Evolutionary conservation across 2,329 filamentous ascomycete species (phyloP).

Genomic region (Septoria linicola): DNA sequence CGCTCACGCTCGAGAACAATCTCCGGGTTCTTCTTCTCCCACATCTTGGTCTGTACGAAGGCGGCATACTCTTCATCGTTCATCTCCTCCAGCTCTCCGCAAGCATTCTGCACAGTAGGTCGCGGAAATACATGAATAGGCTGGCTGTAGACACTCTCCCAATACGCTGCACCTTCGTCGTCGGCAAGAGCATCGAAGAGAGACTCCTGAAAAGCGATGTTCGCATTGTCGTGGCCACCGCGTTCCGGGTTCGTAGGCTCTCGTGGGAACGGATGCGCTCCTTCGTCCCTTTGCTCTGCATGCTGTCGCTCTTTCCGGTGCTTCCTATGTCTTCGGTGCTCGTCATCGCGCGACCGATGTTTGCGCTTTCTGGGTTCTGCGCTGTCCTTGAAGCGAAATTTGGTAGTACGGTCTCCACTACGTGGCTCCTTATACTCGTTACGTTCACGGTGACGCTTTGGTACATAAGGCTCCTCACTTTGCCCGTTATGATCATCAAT

Average conservation of each 20-base stretch:
- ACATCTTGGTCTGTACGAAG: slow-evolving; percentile 86
- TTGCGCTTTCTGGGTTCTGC: slow-evolving; percentile 26
- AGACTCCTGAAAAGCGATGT: slow-evolving; percentile 83
- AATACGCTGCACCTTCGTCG: slow-evolving; percentile 92
- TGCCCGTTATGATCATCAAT: slow-evolving; percentile 36
- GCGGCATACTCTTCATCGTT: slow-evolving; percentile 86
- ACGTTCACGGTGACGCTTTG: slow-evolving; percentile 10
- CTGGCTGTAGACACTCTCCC: slow-evolving; percentile 95
- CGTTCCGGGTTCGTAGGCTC: slow-evolving; percentile 29
- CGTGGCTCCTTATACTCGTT: background rate
- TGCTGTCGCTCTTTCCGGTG: slow-evolving; percentile 14
- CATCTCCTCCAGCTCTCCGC: slow-evolving; percentile 73
- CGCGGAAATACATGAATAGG: slow-evolving; percentile 85
- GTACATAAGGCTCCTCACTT: slow-evolving; percentile 18
- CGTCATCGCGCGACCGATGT: slow-evolving; percentile 24
- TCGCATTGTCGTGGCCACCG: slow-evolving; percentile 55
- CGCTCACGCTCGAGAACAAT: slow-evolving; percentile 72
- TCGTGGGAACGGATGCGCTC: slow-evolving; percentile 38
- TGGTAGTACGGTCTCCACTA: slow-evolving; percentile 16
- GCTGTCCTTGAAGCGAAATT: slow-evolving; percentile 37
- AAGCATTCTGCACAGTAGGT: slow-evolving; percentile 53
- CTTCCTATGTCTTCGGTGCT: slow-evolving; percentile 19
- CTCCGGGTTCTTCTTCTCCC: slow-evolving; percentile 88
- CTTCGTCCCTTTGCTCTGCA: slow-evolving; percentile 11
- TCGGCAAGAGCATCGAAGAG: slow-evolving; percentile 96